Conservation (phyloP, 805 yeast species). For the Candida montana region DNA sequence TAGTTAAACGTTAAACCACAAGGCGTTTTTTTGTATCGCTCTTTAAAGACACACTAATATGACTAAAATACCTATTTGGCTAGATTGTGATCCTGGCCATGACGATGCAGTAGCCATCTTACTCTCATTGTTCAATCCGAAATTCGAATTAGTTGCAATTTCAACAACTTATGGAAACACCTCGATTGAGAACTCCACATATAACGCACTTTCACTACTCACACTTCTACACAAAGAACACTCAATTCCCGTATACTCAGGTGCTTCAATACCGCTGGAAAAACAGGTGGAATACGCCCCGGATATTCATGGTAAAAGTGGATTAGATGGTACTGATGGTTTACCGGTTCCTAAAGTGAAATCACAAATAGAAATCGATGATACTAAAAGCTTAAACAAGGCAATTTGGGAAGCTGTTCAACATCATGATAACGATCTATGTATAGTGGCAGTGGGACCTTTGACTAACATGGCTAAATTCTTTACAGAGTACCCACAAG, state of each 20-base stretch:
- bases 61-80: slow-evolving; percentile 61
- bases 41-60: not conserved
- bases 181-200: slow-evolving; percentile 51
- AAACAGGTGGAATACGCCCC: slow-evolving; percentile 49
- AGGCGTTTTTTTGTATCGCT: no score
- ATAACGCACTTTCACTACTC: slow-evolving; percentile 60
- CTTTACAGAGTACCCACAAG: slow-evolving; percentile 48
- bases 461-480: slow-evolving; percentile 65
- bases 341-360: slow-evolving; percentile 44
- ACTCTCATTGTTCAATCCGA: slow-evolving; percentile 55
- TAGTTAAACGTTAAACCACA: not conserved
- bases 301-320: slow-evolving; percentile 67
- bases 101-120: slow-evolving; percentile 80
- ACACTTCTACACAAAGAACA: slow-evolving; percentile 46
- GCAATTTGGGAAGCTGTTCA: slow-evolving; percentile 34
- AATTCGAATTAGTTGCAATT: slow-evolving; percentile 29
- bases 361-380: slow-evolving; percentile 29
- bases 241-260: slow-evolving; percentile 59
- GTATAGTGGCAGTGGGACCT: slow-evolving; percentile 72
- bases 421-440: slow-evolving; percentile 41
- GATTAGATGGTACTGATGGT: slow-evolving; percentile 68
- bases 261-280: slow-evolving; percentile 53
- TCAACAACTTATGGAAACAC: slow-evolving; percentile 36
- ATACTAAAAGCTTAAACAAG: slow-evolving; percentile 36
- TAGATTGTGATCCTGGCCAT: slow-evolving; percentile 91